phyloP scores from a whole-genome alignment of 257 asterid genomes.

The Eucommia ulmoides region DNA sequence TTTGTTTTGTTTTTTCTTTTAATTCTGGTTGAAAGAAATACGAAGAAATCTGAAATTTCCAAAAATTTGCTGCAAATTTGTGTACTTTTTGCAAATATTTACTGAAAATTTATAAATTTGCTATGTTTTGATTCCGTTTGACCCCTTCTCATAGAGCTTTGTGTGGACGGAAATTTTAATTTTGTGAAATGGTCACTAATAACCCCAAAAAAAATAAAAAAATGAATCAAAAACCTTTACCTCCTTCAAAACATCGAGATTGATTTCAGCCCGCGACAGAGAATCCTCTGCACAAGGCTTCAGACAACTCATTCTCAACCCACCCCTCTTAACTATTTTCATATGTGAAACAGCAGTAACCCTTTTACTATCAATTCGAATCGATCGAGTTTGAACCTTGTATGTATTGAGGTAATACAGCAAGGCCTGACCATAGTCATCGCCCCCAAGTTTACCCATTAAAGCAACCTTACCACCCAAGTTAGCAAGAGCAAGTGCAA shows the following conservation, averaged over 20 bases:
- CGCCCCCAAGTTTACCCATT: conserved; percentile 96
- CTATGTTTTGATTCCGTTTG: too few species aligned
- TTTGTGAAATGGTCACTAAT: too few species aligned
- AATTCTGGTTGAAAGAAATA: too few species aligned
- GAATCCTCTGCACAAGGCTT: conserved; percentile 84
- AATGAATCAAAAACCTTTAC: too few species aligned
- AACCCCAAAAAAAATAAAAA: too few species aligned
- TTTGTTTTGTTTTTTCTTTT: too few species aligned
- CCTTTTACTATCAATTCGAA: conserved; percentile 46
- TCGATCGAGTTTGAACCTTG: conserved; percentile 76
- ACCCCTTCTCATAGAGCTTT: too few species aligned
- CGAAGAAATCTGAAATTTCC: too few species aligned
- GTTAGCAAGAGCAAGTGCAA: conserved; percentile 77
- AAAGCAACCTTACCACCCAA: conserved; percentile 94
- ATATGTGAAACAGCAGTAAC: conserved; percentile 53
- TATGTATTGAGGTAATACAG: conserved; percentile 44
- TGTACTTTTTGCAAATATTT: too few species aligned
- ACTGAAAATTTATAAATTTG: too few species aligned
- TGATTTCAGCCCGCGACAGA: conserved; percentile 63
- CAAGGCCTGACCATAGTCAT: conserved; percentile 66
- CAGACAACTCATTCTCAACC: conserved; percentile 44
- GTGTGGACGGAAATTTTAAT: too few species aligned
- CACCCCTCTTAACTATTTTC: conserved; percentile 69
- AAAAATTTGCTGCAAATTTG: too few species aligned
- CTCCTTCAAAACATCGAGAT: conserved; percentile 85